Conservation (phyloP, 345 rosid species). For the Populus davidiana region DNA sequence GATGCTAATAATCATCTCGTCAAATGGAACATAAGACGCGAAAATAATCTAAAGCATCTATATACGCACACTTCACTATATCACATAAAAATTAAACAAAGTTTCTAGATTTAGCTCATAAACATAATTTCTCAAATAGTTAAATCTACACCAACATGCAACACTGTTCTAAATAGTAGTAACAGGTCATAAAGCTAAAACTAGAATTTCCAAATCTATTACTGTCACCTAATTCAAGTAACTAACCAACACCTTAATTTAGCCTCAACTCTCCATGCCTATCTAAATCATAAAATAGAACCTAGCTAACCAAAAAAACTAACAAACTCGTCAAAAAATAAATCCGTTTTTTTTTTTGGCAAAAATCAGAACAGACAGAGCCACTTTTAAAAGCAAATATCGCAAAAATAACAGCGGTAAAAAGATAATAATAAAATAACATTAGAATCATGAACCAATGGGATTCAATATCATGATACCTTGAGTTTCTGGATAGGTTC, state of each 20-base stretch:
- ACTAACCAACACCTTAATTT: background rate
- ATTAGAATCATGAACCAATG: background rate
- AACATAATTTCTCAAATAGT: background rate
- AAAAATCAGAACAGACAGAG: background rate
- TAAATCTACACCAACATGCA: background rate
- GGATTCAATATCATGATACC: slow-evolving; percentile 25
- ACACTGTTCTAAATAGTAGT: background rate
- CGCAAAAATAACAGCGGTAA: background rate
- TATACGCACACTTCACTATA: background rate
- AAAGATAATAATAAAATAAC: background rate
- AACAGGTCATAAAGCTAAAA: background rate
- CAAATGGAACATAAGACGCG: background rate
- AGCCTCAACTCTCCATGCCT: background rate
- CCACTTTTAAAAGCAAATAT: background rate
- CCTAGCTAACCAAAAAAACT: background rate
- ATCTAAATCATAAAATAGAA: background rate
- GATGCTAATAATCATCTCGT: too few species aligned
- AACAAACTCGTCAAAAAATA: background rate
- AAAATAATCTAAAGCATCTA: background rate
- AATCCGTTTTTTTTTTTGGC: background rate
- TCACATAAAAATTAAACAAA: background rate
- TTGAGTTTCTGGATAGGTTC: slow-evolving; percentile 48
- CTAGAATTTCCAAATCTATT: background rate
- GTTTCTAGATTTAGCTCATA: background rate
- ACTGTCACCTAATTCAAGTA: background rate